Base-by-base conservation (phyloP, 2,329 filamentous ascomycete genomes). In the Phyllosticta paracitricarpa region DNA sequence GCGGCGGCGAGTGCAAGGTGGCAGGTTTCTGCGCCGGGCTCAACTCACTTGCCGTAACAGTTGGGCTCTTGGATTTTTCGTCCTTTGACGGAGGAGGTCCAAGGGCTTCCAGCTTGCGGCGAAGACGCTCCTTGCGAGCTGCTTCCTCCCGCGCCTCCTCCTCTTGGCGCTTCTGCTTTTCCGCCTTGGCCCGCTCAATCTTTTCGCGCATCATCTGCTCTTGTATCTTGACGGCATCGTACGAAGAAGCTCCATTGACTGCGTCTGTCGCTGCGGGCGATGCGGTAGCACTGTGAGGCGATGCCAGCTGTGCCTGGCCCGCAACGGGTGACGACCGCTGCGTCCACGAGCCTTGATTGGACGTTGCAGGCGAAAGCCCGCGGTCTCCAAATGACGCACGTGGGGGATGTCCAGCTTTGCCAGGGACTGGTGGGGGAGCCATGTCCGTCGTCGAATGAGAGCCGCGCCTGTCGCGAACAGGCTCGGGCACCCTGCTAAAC, bases 81-180 rank as follows among this genome's bases (percentile, higher is more conserved):
- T 51, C 26, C 62, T 74, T 73, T 1, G 68, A 57, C 14, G 66
- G 84, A 2, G 82, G 78, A 17, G 86, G 84, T 0, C 86, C 88
- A 69, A 92, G 76, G 8, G 84, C 84, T 66, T 87, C 87, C 55
- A 92, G 75, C 72, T 89, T 91, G 69, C 87, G 81, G 56, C 85
- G 82, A 63, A 92, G 85, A 25, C 89, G 83, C 69, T 89, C 87
- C 67, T 83, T 82, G 63, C 81, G 83, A 19, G 83, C 89, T n/a
- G 84, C 86, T 68, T 90, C 87, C 68, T 89, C 86, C n/a, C 79
- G 82, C 22, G 82, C 85, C 67, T 88, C 86, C 71, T 91, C 82
- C 63, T 84, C 64, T 58, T 63, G 76, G 56, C 84, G 79, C 62
- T 87, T 81, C 68, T 88, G 86, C 68, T 86, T 85, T 22, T 87